Evolutionary conservation across 495 filamentous ascomycete genomes (phyloP).

Genomic region (Parathielavia appendiculata): DNA sequence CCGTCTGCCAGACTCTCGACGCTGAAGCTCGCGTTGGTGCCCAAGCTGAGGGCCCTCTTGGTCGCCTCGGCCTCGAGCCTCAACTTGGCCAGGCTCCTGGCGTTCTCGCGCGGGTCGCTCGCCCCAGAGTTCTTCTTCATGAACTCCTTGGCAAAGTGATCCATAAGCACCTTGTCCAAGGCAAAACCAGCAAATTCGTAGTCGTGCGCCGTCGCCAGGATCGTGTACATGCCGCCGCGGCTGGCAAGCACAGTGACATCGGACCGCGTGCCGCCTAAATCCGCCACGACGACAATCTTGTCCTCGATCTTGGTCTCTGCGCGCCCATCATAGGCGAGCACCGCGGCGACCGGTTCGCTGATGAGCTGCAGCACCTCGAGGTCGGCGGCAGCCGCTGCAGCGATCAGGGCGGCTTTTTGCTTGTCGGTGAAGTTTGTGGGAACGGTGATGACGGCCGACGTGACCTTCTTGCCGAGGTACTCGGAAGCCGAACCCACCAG

Average conservation of each 20-base stretch:
- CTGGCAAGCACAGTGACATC: conserved; percentile 87
- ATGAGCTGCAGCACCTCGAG: conserved; percentile 90
- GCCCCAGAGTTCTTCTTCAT: conserved; percentile 76
- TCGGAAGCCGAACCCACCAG: conserved; percentile 80
- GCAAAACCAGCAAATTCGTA: conserved; percentile 80
- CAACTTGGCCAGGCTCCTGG: conserved; percentile 80
- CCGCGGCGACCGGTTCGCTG: conserved; percentile 84
- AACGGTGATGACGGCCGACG: conserved; percentile 85
- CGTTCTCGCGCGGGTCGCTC: conserved; percentile 76
- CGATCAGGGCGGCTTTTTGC: conserved; percentile 73
- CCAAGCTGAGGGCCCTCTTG: conserved; percentile 83
- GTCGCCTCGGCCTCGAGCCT: conserved; percentile 85
- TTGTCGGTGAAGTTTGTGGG: conserved; percentile 88
- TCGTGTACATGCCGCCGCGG: conserved; percentile 92
- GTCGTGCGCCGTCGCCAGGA: conserved; percentile 90
- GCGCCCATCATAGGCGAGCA: conserved; percentile 87
- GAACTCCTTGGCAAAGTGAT: conserved; percentile 98
- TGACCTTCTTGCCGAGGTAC: conserved; percentile 86
- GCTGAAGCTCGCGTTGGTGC: conserved; percentile 80
- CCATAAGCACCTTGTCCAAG: conserved; percentile 83
- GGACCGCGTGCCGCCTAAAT: conserved; percentile 87
- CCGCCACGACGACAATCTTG: conserved; percentile 87
- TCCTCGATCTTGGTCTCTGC: conserved; percentile 68
- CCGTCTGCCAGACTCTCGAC: conserved; percentile 84
- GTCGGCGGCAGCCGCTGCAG: conserved; percentile 73